Evolutionary conservation across 176 grass and related monocot genomes (phyloP), one percentile per base, ranked within the genome.

Genomic region (Metroxylon sagu): DNA sequence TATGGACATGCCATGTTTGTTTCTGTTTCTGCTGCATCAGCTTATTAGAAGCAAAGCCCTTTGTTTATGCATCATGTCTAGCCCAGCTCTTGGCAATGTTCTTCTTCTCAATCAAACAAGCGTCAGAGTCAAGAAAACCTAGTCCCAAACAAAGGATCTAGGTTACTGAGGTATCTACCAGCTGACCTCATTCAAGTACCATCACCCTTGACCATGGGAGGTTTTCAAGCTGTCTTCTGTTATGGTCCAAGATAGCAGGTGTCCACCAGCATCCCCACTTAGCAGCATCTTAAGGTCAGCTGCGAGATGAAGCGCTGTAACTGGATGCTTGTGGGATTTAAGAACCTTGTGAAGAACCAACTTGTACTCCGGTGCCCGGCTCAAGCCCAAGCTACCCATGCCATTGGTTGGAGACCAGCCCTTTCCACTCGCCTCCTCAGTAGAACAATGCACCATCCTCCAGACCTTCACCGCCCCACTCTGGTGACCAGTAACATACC

Each of bases 401-500:
- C 73, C 79, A 65, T 54, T 66, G 10, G 62, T 50, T 8, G 84
- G 76, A 1, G 76, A 85, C 57, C 77, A 85, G 57, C 56, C 74
- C 61, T 82, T 85, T 43, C 17, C 81, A 65, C 66, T 77, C 29
- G 29, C 77, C 52, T 98, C 88, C 29, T 89, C 81, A 53, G 84
- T 77, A 4, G 76, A 89, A 83, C 51, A 81, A 78, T 98, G 88
- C 48, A 98, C 85, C 94, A 98, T 98, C 60, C 93, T 92, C 94
- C 94, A 98, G 28, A 98, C 82, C 79, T 98, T 98, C 50, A 98
- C 88, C 27, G 88, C 94, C 49, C 94, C 94, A 25, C 94, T 98
- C 76, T 98, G 94, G 50, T 98, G 94, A 48, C 94, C 94, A 26
- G 94, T 98, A 63, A 93, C 88, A 4, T 81, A 98, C 88, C 94